Percentiles rank a stretch among this genome's conserved stretches.
These are phyloP conservation scores for Diaporthe vexans DNA, from an alignment of 2,329 filamentous ascomycete species.

Conservation along the genomic window DNA sequence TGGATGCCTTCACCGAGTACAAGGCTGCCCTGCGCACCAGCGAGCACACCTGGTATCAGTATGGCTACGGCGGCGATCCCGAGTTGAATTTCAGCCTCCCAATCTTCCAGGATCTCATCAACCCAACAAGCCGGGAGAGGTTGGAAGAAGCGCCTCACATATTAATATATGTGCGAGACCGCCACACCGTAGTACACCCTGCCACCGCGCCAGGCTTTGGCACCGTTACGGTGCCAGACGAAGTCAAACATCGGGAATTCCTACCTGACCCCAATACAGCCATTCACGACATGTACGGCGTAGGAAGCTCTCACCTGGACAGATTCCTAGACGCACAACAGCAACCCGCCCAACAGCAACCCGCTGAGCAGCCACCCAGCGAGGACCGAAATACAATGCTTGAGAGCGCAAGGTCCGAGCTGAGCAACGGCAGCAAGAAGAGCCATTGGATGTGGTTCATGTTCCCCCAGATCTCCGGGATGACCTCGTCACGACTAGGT, in stretches of 20 bases:
- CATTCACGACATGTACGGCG: neutral
- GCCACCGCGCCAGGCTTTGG: too few species aligned
- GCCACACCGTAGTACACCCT: too few species aligned
- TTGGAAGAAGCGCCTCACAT: neutral
- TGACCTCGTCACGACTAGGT: neutral
- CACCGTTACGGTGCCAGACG: neutral
- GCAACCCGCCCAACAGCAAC: neutral
- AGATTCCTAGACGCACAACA: neutral
- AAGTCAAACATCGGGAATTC: neutral
- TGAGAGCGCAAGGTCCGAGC: neutral
- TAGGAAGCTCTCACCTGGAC: neutral
- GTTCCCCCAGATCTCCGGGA: neutral
- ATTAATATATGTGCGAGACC: constrained; percentile 16
- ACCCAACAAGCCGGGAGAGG: neutral
- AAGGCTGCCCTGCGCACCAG: neutral
- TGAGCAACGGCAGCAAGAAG: neutral
- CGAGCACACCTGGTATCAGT: neutral
- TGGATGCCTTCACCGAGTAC: neutral
- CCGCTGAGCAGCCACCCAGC: too few species aligned
- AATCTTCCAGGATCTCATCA: neutral
- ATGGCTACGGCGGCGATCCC: neutral
- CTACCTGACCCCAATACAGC: neutral
- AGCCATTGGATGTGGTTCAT: constrained; percentile 8
- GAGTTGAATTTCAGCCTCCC: too few species aligned
- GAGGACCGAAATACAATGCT: neutral